Base-by-base conservation (phyloP, 2,329 filamentous ascomycete genomes). In the Macrophomina phaseolina region DNA sequence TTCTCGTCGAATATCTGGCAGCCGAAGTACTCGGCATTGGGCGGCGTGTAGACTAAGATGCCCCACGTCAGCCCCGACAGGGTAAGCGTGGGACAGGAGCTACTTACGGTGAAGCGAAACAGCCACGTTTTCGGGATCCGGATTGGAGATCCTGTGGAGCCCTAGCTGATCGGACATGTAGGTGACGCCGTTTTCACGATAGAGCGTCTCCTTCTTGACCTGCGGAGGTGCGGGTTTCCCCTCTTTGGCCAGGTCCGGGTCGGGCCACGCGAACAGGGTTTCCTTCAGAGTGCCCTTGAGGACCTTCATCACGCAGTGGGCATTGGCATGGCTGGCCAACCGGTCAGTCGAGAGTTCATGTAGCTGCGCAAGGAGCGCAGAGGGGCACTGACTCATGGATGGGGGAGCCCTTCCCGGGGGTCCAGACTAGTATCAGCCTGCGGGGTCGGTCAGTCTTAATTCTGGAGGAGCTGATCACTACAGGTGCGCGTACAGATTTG, bases 91-190 rank as follows among this genome's bases (percentile, higher is more conserved):
- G 8, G 36, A 18, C 67, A 18, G 32, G 28, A 58, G 49, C 30
- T 23, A 80, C 86, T 75, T 80, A 88, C 86, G 80, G 80, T 97
- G 94, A 70, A 97, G 81, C 66, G 93, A 97, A 58, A 97, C 89
- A 70, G 93, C 94, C 75, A 90, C 89, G 76, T 92, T 87, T 73
- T 86, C 84, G 56, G 82, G 79, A 71, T 91, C 88, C 32, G 87
- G 86, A 78, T 97, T 97, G 70, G 86, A 88, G 68, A 97, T 90
- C 64, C 89, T 88, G 80, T 97, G 94, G 49, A 97, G 83, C 23
- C 94, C 94, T 34, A 97, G 87, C 80, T 93, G 77, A 77, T 97
- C 94, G 46, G 92, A 91, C 90, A 97, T 97, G 79, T 97, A 97
- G 8, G 92, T 90, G 46, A 97, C 92, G 69, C 90, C 83, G 70